Evolutionary conservation across 768 basidiomycete species (phyloP).

Genomic region (Mycena indigotica): DNA sequence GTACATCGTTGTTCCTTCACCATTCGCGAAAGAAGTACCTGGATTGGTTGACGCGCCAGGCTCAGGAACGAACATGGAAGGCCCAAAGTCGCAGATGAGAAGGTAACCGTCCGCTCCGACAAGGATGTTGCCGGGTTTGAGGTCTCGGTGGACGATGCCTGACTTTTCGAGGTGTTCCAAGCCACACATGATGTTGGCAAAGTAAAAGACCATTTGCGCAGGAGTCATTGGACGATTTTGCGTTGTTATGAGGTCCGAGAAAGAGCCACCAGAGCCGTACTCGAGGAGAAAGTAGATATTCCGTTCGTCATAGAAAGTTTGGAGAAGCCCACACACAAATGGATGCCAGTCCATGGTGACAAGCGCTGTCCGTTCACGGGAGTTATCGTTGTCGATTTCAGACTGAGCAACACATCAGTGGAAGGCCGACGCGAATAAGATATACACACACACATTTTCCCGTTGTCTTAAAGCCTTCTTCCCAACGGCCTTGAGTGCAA

Average conservation of each 20-base stretch:
- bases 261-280: conserved; percentile 46
- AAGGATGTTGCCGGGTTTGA: conserved; percentile 63
- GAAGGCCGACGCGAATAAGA: background rate
- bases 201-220: conserved; percentile 49
- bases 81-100: conserved; percentile 54
- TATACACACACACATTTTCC: conserved; percentile 30
- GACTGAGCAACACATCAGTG: background rate
- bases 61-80: conserved; percentile 27
- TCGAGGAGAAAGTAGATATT: conserved; percentile 58
- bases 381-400: conserved; percentile 24
- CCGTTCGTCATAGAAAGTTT: conserved; percentile 46
- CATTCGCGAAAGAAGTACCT: conserved; percentile 33
- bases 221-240: conserved; percentile 34
- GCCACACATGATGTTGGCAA: conserved; percentile 53
- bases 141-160: conserved; percentile 53
- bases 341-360: conserved; percentile 52
- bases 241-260: conserved; percentile 39
- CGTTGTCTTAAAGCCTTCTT: conserved; percentile 37
- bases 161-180: conserved; percentile 48
- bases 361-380: conserved; percentile 45
- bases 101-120: conserved; percentile 60
- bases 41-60: conserved; percentile 25
- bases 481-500: conserved; percentile 49
- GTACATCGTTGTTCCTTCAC: conserved; percentile 49
- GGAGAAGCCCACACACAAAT: conserved; percentile 50